Evolutionary conservation across 192 early-diverging fungal species (phyloP).

Genomic region (Rhizophagus sp.): DNA sequence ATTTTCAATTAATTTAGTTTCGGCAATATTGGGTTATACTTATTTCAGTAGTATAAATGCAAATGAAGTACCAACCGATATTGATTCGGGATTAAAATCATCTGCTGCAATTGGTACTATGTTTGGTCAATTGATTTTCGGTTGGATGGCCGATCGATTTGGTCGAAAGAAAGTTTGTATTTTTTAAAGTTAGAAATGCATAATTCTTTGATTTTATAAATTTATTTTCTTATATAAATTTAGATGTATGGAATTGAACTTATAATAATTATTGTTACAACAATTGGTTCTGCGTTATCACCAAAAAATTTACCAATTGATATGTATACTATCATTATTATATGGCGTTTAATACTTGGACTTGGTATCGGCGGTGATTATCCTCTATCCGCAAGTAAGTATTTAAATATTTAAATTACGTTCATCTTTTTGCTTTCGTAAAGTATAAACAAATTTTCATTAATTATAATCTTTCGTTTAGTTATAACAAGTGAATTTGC

Average conservation of each 20-base stretch:
- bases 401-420: too few species aligned
- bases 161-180: slow-evolving; percentile 69
- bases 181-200: not conserved
- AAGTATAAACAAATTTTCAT: not conserved
- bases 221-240: not conserved
- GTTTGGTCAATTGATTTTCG: slow-evolving; percentile 87
- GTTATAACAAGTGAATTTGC: slow-evolving; percentile 92
- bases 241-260: slow-evolving; percentile 87
- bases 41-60: slow-evolving; percentile 58
- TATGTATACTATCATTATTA: slow-evolving; percentile 62
- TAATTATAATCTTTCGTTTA: not conserved
- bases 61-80: slow-evolving; percentile 62
- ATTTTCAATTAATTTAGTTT: slow-evolving; percentile 88
- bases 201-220: not conserved
- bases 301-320: slow-evolving; percentile 68
- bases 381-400: slow-evolving; percentile 77
- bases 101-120: slow-evolving; percentile 88
- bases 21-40: slow-evolving; percentile 82
- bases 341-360: slow-evolving; percentile 90
- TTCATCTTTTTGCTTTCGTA: not conserved
- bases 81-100: slow-evolving; percentile 80
- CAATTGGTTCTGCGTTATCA: slow-evolving; percentile 78
- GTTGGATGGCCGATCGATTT: slow-evolving; percentile 80
- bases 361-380: slow-evolving; percentile 96
- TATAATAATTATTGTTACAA: slow-evolving; percentile 88